A percentile compares a stretch with the other conserved stretches of the same genome.
Evolutionary conservation across 176 grass and related monocot species (phyloP).

Genomic region (Phoenix roebelenii): DNA sequence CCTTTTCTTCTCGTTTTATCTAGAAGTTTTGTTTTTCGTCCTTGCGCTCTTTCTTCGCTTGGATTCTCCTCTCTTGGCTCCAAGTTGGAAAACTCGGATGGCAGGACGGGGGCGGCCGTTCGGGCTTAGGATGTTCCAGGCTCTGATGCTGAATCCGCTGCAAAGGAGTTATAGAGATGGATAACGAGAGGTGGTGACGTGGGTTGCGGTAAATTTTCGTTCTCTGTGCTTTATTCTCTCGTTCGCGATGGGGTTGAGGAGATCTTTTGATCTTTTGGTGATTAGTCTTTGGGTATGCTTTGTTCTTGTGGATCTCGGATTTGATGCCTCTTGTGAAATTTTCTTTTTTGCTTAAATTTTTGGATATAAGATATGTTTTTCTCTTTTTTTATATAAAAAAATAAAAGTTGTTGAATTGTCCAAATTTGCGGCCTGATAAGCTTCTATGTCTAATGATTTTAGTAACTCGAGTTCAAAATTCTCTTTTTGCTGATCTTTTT

Average conservation of each 20-base stretch:
- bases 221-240: neutral
- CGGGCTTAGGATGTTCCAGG: no score
- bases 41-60: constrained; percentile 3
- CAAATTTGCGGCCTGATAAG: no score
- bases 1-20: neutral
- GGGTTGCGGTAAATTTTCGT: constrained; percentile 5
- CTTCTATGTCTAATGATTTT: no score
- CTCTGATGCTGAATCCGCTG: neutral
- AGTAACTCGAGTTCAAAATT: no score
- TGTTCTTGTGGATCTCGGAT: neutral
- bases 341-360: no score
- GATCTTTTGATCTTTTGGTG: neutral
- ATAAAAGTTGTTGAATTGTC: no score
- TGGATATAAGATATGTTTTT: no score
- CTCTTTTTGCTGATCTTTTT: no score
- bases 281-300: neutral
- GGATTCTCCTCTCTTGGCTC: neutral
- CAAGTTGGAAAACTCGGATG: no score
- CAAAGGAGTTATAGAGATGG: neutral
- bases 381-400: no score
- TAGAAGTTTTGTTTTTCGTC: neutral
- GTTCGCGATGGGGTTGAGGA: neutral
- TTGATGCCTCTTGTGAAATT: no score
- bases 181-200: neutral
- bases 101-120: no score